phyloP scores from a whole-genome alignment of 2,329 filamentous ascomycete species.

The Cercospora sp. region DNA sequence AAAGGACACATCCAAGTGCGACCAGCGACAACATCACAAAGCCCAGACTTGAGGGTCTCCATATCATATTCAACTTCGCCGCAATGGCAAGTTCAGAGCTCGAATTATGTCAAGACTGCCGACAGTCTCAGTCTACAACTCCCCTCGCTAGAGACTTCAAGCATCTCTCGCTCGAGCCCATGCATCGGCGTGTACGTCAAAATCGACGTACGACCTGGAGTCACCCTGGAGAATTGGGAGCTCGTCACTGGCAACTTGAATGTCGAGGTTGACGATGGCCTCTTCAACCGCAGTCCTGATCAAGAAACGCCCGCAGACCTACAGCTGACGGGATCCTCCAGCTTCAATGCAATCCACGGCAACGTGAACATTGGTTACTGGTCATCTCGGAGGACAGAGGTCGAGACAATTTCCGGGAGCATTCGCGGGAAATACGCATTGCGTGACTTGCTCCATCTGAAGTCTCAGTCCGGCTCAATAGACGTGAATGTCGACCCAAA shows the following conservation, averaged over 20 bases:
- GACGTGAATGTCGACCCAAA: slow-evolving; percentile 44
- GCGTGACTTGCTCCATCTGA: slow-evolving; percentile 43
- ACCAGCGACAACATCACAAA: slow-evolving; percentile 40
- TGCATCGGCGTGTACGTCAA: slow-evolving; percentile 43
- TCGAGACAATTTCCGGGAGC: slow-evolving; percentile 44
- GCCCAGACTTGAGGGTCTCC: slow-evolving; percentile 39
- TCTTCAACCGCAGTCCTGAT: slow-evolving; percentile 21
- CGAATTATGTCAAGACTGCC: slow-evolving; percentile 34
- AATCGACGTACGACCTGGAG: slow-evolving; percentile 41
- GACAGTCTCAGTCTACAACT: slow-evolving; percentile 27
- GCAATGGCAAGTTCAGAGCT: slow-evolving; percentile 35
- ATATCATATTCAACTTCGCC: slow-evolving; percentile 42
- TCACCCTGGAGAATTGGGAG: slow-evolving; percentile 39
- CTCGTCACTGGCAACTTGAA: slow-evolving; percentile 42
- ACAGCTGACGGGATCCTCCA: slow-evolving; percentile 36
- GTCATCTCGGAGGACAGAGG: slow-evolving; percentile 43
- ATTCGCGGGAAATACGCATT: slow-evolving; percentile 46
- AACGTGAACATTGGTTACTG: slow-evolving; percentile 36
- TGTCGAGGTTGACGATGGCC: slow-evolving; percentile 40
- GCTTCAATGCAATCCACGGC: slow-evolving; percentile 41
- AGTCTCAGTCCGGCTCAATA: slow-evolving; percentile 45
- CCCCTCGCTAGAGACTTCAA: slow-evolving; percentile 20
- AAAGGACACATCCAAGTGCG: slow-evolving; percentile 43
- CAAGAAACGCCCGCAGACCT: slow-evolving; percentile 29
- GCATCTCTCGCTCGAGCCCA: slow-evolving; percentile 21